phyloP scores from a whole-genome alignment of 169 alveolate species.

The Eimeria maxima region DNA sequence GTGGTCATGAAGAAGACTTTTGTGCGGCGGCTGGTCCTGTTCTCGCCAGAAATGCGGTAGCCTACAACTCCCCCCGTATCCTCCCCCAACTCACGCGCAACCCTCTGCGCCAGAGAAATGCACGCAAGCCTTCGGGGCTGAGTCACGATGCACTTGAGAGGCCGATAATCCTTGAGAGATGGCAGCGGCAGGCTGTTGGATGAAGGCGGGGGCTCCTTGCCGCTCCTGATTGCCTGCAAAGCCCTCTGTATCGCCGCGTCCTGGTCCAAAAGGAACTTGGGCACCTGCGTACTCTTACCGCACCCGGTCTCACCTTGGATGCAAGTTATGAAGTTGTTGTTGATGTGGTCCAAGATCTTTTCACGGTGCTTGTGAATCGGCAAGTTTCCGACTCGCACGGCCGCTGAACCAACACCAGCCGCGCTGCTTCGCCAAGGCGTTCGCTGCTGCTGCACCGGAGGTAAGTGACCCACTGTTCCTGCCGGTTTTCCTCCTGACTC shows the following conservation, averaged over 20 bases:
- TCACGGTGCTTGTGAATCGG: conserved; percentile 82
- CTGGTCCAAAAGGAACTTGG: conserved; percentile 80
- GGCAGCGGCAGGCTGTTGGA: background rate
- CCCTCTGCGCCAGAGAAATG: conserved; percentile 84
- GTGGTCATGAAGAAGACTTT: conserved; percentile 84
- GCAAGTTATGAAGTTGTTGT: conserved; percentile 78
- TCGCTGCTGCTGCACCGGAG: background rate
- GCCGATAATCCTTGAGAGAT: conserved; percentile 9
- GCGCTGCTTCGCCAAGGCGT: background rate
- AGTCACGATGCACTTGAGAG: conserved; percentile 78
- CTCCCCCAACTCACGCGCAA: conserved; percentile 80
- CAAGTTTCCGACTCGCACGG: conserved; percentile 70
- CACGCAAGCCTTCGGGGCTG: conserved; percentile 86
- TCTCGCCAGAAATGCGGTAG: conserved; percentile 81
- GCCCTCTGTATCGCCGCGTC: conserved; percentile 35
- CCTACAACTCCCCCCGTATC: conserved; percentile 80
- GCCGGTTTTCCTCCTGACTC: too few relatives aligned
- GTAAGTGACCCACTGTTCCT: too few relatives aligned
- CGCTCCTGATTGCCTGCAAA: background rate
- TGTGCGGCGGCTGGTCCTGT: conserved; percentile 24
- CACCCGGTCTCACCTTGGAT: conserved; percentile 85
- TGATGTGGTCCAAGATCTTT: conserved; percentile 70
- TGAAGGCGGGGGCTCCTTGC: background rate
- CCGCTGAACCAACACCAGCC: background rate
- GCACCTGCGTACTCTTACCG: conserved; percentile 84